phyloP scores from a whole-genome alignment of 192 early-diverging fungal species.

The Coemansia sp. region DNA sequence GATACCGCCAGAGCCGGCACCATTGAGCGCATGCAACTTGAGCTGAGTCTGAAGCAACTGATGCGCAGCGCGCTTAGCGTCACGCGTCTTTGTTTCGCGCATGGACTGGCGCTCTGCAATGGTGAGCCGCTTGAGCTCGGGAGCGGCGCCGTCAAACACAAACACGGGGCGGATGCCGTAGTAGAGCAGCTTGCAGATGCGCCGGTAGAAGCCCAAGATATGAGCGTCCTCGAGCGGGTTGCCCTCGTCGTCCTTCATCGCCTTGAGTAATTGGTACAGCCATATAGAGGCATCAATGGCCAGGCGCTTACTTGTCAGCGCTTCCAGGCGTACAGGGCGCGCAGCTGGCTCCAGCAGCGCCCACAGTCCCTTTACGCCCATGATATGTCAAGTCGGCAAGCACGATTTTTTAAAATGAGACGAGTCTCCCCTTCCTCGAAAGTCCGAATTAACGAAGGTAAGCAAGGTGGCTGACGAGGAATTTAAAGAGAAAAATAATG shows the following conservation, averaged over 20 bases:
- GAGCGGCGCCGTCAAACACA: slow-evolving; percentile 96
- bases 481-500: not conserved
- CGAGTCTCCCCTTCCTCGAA: too few relatives aligned
- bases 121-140: slow-evolving; percentile 77
- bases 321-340: slow-evolving; percentile 79
- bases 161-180: slow-evolving; percentile 92
- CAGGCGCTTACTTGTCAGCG: slow-evolving; percentile 71
- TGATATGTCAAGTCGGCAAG: slow-evolving; percentile 27
- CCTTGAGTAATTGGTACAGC: slow-evolving; percentile 96
- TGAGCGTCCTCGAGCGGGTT: slow-evolving; percentile 82
- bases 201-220: slow-evolving; percentile 89
- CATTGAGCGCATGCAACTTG: slow-evolving; percentile 65
- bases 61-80: slow-evolving; percentile 76
- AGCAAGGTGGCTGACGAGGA: too few relatives aligned
- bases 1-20: not conserved
- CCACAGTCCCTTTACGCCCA: slow-evolving; percentile 98
- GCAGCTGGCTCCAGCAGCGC: slow-evolving; percentile 77
- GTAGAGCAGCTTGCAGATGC: slow-evolving; percentile 93
- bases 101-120: slow-evolving; percentile 35
- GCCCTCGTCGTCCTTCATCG: slow-evolving; percentile 90
- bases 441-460: too few relatives aligned
- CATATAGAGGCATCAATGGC: slow-evolving; percentile 98
- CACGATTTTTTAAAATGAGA: not conserved
- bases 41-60: slow-evolving; percentile 83
- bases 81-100: slow-evolving; percentile 42